A percentile compares a stretch with the other conserved stretches of the same genome.
Evolutionary conservation across 1,284 basidiomycete genomes (phyloP).

Genomic region (Cerioporus squamosus): DNA sequence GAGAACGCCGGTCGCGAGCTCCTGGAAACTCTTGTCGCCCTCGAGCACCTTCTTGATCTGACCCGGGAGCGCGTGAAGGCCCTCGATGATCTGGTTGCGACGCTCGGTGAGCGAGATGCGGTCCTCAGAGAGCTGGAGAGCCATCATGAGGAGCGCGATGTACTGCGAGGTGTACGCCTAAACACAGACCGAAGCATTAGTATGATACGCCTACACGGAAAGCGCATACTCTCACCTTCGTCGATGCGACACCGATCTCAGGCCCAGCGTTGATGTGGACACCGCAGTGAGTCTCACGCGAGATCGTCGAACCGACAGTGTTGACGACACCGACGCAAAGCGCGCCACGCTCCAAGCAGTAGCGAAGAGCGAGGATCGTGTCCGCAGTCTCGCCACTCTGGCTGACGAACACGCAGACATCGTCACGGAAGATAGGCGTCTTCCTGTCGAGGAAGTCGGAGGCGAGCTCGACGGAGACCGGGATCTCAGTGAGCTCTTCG

Average conservation of each 20-base stretch:
- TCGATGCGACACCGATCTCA: conserved; percentile 99
- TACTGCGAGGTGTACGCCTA: conserved; percentile 99
- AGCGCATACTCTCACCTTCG: conserved; percentile 67
- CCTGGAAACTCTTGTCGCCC: conserved; percentile 80
- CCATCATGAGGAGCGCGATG: conserved; percentile 98
- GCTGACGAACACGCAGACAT: conserved; percentile 95
- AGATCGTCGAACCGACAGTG: conserved; percentile 97
- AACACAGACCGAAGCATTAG: conserved; percentile 17
- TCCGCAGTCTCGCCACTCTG: conserved; percentile 99
- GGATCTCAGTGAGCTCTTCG: conserved; percentile 99
- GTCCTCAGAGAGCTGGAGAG: conserved; percentile 96
- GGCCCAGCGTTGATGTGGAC: conserved; percentile 99
- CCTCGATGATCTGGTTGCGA: conserved; percentile 93
- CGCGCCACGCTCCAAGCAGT: conserved; percentile 96
- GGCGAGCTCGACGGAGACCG: conserved; percentile 96
- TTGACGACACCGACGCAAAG: conserved; percentile 98
- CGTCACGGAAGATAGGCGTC: conserved; percentile 99
- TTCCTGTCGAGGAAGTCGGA: conserved; percentile 99
- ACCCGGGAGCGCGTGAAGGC: conserved; percentile 86
- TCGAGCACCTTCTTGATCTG: conserved; percentile 92
- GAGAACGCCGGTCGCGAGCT: conserved; percentile 81
- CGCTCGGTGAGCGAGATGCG: conserved; percentile 92
- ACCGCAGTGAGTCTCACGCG: conserved; percentile 98
- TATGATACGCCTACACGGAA: neutral
- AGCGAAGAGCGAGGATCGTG: conserved; percentile 95